phyloP scores from a whole-genome alignment of 108 stramenopile species.

The Stephanodiscus triporus region DNA sequence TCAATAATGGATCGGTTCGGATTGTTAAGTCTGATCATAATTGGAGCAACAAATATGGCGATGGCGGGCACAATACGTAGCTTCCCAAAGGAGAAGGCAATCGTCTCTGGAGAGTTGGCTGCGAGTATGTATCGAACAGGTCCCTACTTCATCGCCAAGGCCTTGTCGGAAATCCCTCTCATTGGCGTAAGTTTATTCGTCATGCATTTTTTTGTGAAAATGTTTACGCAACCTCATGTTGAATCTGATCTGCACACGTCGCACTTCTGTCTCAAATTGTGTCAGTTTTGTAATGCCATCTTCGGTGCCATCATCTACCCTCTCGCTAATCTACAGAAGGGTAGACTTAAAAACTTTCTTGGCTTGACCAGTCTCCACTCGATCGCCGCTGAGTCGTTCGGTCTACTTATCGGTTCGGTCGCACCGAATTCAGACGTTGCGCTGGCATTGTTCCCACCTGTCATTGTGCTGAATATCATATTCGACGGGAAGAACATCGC shows the following conservation, averaged over 20 bases:
- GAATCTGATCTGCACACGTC: background rate
- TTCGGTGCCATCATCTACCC: slow-evolving; percentile 85
- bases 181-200: slow-evolving; percentile 25
- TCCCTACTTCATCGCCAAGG: slow-evolving; percentile 94
- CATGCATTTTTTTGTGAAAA: background rate
- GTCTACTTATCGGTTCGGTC: slow-evolving; percentile 73
- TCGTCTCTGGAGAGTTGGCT: slow-evolving; percentile 69
- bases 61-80: slow-evolving; percentile 79
- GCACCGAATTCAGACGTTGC: slow-evolving; percentile 75
- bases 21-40: slow-evolving; percentile 78
- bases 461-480: slow-evolving; percentile 90
- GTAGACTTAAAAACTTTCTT: slow-evolving; percentile 77
- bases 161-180: slow-evolving; percentile 90
- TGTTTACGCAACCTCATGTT: background rate
- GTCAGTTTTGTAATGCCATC: slow-evolving; percentile 74
- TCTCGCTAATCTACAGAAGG: slow-evolving; percentile 70
- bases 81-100: slow-evolving; percentile 89
- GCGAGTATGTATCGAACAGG: slow-evolving; percentile 79
- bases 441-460: slow-evolving; percentile 80
- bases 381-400: slow-evolving; percentile 71
- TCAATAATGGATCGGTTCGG: slow-evolving; percentile 88
- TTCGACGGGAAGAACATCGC: slow-evolving; percentile 88
- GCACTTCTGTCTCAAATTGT: background rate
- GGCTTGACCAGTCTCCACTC: slow-evolving; percentile 78
- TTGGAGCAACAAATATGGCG: slow-evolving; percentile 88